phyloP scores from a whole-genome alignment of 2,329 filamentous ascomycete species.

The Aspergillus clavatus region DNA sequence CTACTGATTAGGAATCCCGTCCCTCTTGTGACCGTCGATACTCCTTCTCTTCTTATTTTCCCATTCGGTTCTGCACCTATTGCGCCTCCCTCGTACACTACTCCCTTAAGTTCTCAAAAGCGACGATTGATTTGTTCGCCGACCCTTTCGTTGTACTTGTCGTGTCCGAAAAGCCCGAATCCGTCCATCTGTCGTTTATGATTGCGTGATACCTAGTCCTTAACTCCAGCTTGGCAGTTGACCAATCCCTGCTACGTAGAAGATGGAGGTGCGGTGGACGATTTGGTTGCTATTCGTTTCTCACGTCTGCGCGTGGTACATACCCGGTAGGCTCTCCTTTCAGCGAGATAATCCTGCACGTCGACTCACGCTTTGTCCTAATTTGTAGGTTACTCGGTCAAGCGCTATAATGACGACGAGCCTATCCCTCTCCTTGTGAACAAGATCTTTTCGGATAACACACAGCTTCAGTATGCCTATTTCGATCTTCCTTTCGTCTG shows the following conservation, averaged over 20 bases:
- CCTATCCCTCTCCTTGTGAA: constrained; percentile 82
- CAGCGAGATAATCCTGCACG: neutral
- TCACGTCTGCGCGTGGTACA: constrained; percentile 67
- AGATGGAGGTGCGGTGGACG: constrained; percentile 13
- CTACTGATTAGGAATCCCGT: neutral
- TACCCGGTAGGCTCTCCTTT: constrained; percentile 61
- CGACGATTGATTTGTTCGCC: neutral
- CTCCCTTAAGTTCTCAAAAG: neutral
- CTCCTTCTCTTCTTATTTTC: neutral
- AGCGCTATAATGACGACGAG: constrained; percentile 71
- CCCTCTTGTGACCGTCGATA: neutral
- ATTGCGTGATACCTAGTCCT: constrained; percentile 7
- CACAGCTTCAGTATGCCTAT: constrained; percentile 87
- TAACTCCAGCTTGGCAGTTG: constrained; percentile 7
- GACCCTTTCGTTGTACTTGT: neutral
- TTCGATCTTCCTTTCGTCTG: constrained; percentile 85
- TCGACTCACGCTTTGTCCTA: neutral
- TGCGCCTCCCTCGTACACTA: neutral
- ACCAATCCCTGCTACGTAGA: constrained; percentile 5
- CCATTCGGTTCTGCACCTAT: neutral
- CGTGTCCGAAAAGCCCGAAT: neutral
- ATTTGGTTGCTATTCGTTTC: constrained; percentile 49
- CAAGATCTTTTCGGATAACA: constrained; percentile 86
- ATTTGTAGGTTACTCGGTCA: constrained; percentile 71
- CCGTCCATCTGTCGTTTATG: constrained; percentile 4